Evolutionary conservation across 345 rosid genomes (phyloP), one percentile per base, ranked within the genome.

Genomic region (Durio zibethinus): DNA sequence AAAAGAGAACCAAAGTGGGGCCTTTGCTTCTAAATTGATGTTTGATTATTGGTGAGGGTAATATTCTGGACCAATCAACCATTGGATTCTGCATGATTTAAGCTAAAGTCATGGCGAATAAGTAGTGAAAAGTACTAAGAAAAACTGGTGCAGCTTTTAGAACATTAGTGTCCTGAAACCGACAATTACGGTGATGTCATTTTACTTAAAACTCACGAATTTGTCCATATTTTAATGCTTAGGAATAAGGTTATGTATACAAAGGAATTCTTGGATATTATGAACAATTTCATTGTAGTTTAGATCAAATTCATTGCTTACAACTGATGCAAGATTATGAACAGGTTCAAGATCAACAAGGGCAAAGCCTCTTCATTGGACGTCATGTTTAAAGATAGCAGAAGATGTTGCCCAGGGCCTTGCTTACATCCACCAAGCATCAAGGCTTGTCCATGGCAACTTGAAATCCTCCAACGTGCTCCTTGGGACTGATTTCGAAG

Each of bases 341-440:
- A 76, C 87, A 95, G 99, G 97, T 81, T 93, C 98, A 59, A 86
- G 97, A 89, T 88, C 98, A 0, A 81, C 88, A 16, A 88, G 93
- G 80, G 93, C 97, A 35, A 96, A 90, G 82, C 98, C 98, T 47
- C 91, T 93, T 65, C 98, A 93, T 63, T 96, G 98, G 98, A 92
- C 99, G 48, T 96, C 99, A 27, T 93, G 98, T 83, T 84, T 96
- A 66, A 96, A 96, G 84, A 93, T 96, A 79, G 97, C 98, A n/a
- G 99, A 93, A 80, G 99, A 93, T 84, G 97, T 91, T 62, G 97
- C 94, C 8, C 93, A 89, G 75, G 97, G 97, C 36, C 93, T 93
- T 25, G 88, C 89, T n/a, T 90, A 91, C 86, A 89, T 93, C 75
- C 99, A 96, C 84, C 97, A 93, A 85, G 80, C 89, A 40, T 89